Evolutionary conservation across 2,329 filamentous ascomycete genomes (phyloP), one percentile per base, ranked within the genome.

Genomic region (Epichloe sibirici): DNA sequence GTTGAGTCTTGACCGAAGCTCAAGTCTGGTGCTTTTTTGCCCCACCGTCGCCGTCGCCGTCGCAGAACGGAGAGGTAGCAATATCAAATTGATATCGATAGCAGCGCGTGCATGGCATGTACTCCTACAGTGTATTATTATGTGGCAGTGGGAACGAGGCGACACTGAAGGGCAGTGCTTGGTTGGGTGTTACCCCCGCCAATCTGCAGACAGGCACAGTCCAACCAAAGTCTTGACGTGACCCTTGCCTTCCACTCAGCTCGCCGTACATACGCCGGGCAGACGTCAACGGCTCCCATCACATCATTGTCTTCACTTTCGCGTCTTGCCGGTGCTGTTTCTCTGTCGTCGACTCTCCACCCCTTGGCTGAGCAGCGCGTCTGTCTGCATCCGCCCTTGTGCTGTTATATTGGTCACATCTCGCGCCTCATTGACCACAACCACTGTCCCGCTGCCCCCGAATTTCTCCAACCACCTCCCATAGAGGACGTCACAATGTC

Each of bases 401-500:
- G 47, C 9, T 43, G 5, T 50, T 44, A n/a, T 17, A 21, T 11
- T 11, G 17, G 39, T 8, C 48, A 31, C 39, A n/a, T 42, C 13
- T 37, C 11, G 48, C 48, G 17, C 40, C 37, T 44, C 39, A 12
- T 31, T 34, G 9, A 21, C 15, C 31, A 39, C 42, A 12, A 28
- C 34, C 8, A 23, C 34, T 39, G 31, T 49, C 8, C 38, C 42
- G 21, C 34, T 45, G 15, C 28, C 9, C 13, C 17, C 42, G 31
- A 34, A 28, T 25, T 43, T 31, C 21, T 21, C 9, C 48, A 25
- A 52, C 44, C 5, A n/a, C 31, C 38, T 31, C 21, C 15, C 37
- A 39, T 15, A 31, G 34, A 44, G 53, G 55, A 34, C 56, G 56
- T 64, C 71, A 75, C 64, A 63, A 96, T 96, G 90, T 95, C 90